Base-by-base conservation (phyloP, 2,329 filamentous ascomycete species). In the Phaeosphaeriaceae sp. region DNA sequence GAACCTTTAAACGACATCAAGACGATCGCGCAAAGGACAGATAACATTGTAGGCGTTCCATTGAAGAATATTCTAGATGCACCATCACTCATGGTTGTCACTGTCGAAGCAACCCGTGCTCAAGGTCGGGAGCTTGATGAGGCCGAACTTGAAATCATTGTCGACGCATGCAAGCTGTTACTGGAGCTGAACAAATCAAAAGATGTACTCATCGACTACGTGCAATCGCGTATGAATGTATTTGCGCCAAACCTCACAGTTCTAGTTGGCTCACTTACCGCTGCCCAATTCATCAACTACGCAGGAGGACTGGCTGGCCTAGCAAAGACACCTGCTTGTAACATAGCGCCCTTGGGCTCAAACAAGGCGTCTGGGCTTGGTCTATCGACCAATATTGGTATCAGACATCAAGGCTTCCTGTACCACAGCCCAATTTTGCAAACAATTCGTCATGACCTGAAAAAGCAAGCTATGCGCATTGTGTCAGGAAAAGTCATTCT, bases 231-330 rank as follows among this genome's bases (percentile, higher is more conserved):
- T 54, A 97, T 99, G 90, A 94, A 89, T 60, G 81, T 96, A 28
- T 97, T 97, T 69, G 94, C 94, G 4, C 94, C 94, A 0, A 99
- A 99, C 65, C 77, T 97, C 45, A 96, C 94, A 0, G 87, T 86
- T 1, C 83, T 99, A 15, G 89, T 99, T 49, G 94, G 94, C 15
- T 94, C 93, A 0, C 81, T 96, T 15, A 97, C 93, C 2, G 93
- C 94, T 6, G 94, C 94, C 3, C 93, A 97, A 75, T 84, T 99
- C n/a, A 88, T 99, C 64, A 97, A 97, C 74, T 90, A 91, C 51
- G 89, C 92, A 0, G 94, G 94, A 54, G 94, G 94, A 7, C 79
- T 99, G 26, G 89, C 87, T 1, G 91, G 91, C 29, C 82, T 99
- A 9, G 92, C 91, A 33, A 96, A 96, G 72, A 94, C 92, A 2